Base-by-base conservation (phyloP, 2,329 filamentous ascomycete species). In the Venturia asperata region DNA sequence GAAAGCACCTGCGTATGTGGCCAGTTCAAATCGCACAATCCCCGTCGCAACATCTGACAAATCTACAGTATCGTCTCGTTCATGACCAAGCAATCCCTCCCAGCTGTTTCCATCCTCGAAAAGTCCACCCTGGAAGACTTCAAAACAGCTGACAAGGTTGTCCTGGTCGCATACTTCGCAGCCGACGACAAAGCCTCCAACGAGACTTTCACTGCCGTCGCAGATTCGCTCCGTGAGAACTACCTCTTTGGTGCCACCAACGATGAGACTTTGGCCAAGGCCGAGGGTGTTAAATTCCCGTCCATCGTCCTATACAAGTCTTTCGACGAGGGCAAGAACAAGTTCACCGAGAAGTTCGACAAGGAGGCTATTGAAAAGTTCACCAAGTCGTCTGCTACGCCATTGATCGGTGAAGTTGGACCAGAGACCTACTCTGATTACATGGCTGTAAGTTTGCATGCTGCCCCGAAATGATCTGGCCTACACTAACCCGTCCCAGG, bases 21-120 rank as follows among this genome's bases (percentile, higher is more conserved):
- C 43, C 39, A 55, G 15, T 30, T 42, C 30, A n/a, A 21, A 11
- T 27, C 10, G 47, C 10, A 52, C 10, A 63, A 37, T 7, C n/a
- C 34, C 21, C 3, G 60, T 19, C 15, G 58, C 41, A 15, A 37
- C 1, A 13, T 17, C 34, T 43, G 37, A 43, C 42, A 65, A 27
- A 41, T 47, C 42, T n/a, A 43, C 68, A 84, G 83, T 43, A 86
- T 89, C 71, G 78, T 87, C 69, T 89, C 86, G 34, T 97, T 96
- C 84, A 99, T 99, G 94, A 89, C 91, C 77, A 99, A 97, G 86
- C 94, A 97, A 82, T 90, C 91, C 34, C 85, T 99, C 67, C 94
- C 94, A 64, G 90, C 94, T 69, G 92, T 99, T 69, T 97, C 94
- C 6, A 74, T 84, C 69, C 84, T 99, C 67, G 87, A 85, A 72